Base-by-base conservation (phyloP, 140 eudicot species). In the Bidens hawaiensis region DNA sequence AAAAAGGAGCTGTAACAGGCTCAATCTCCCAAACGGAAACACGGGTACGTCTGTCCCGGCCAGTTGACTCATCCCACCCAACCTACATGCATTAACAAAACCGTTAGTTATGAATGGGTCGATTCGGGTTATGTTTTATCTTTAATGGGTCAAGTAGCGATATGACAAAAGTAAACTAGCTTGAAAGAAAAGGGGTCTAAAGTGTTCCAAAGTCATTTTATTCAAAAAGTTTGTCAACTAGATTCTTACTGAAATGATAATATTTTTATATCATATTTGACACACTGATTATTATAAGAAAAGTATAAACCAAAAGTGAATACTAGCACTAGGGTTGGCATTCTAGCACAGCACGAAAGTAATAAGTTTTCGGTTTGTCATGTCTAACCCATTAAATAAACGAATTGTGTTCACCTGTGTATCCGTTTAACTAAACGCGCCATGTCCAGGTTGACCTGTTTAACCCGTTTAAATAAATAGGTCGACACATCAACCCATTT, bases 31-130 rank as follows among this genome's bases (percentile, higher is more conserved):
- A 90, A 59, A 86, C 72, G 2, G 97, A 90, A 22, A 90, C 97
- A 28, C 97, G 81, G 53, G 77, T 86, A 23, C 95, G 94, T 79
- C 84, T 86, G 74, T 86, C 97, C 16, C 97, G 95, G 34, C 89
- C 95, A 40, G 97, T 90, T 8, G 94, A 90, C 69, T 90, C 97
- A 47, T 90, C 97, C 97, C 97, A 90, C 18, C 95, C 95, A 72
- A 90, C 94, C 97, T 90, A 82, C 55, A 65, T 52, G 12, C 30
- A 17, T 70, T 19, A 5, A 68, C 4, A 42, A 1, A 36, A 36
- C 43, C 8, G 12, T 36, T 36, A 36, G 14, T 36, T 36, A 36
- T 10, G 13, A 36, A 36, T 10, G 43, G 2, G 3, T 36, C 4
- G 43, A 36, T 36, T 36, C 43, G 43, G 43, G 9, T 36, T 36